Percentiles rank a stretch among this genome's conserved stretches.
phyloP scores from a whole-genome alignment of 352 stramenopile genomes.

The Phytophthora capsici region DNA sequence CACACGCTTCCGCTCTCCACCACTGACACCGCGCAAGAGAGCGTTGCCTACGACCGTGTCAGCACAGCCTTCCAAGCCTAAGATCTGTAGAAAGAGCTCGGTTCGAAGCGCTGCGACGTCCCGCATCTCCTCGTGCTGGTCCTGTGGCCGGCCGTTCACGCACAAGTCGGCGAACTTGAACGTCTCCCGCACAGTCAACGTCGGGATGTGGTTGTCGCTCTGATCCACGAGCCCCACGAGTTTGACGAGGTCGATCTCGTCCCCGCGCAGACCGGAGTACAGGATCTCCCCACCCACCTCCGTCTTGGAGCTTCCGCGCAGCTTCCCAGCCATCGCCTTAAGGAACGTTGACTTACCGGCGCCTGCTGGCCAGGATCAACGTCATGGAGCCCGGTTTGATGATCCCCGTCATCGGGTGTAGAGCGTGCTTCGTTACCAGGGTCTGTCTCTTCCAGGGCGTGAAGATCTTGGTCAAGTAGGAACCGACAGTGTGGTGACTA shows the following conservation, averaged over 20 bases:
- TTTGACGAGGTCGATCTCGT: slow-evolving; percentile 66
- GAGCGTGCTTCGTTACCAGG: slow-evolving; percentile 43
- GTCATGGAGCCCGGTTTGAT: slow-evolving; percentile 63
- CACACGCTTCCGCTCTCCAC: slow-evolving; percentile 87
- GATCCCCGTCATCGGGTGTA: slow-evolving; percentile 75
- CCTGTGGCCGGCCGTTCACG: slow-evolving; percentile 63
- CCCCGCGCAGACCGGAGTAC: slow-evolving; percentile 49
- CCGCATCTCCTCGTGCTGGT: slow-evolving; percentile 76
- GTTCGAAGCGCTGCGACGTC: slow-evolving; percentile 72
- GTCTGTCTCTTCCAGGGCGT: slow-evolving; percentile 55
- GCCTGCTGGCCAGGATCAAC: slow-evolving; percentile 55
- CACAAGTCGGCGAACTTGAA: slow-evolving; percentile 94
- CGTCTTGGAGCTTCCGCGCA: slow-evolving; percentile 43
- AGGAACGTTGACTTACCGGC: slow-evolving; percentile 77
- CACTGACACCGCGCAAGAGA: slow-evolving; percentile 87
- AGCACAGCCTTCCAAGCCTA: slow-evolving; percentile 90
- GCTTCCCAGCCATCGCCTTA: slow-evolving; percentile 64
- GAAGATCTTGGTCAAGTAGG: slow-evolving; percentile 38
- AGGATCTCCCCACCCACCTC: slow-evolving; percentile 51
- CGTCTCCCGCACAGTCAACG: slow-evolving; percentile 92
- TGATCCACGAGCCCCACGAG: slow-evolving; percentile 70
- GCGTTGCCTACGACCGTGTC: slow-evolving; percentile 94
- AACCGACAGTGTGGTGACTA: slow-evolving; percentile 42
- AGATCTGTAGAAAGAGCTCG: slow-evolving; percentile 75
- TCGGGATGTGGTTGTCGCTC: slow-evolving; percentile 90